These are phyloP conservation scores for Cordyceps farinosa DNA, from an alignment of 2,329 filamentous ascomycete genomes.

Conservation along the genomic window DNA sequence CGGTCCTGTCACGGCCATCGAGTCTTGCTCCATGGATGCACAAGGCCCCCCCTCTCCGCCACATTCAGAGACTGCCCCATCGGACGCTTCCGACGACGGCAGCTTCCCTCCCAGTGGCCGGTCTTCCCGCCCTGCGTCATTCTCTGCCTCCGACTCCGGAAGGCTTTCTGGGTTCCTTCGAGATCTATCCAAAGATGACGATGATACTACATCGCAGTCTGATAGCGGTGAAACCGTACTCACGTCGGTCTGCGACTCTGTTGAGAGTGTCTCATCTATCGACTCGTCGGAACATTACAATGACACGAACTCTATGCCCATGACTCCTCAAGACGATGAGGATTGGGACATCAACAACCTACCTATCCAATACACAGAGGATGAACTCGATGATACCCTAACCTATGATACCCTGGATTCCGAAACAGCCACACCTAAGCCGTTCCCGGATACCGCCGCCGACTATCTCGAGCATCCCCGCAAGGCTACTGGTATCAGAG, in stretches of 20 bases:
- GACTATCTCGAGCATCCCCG: conserved; percentile 37
- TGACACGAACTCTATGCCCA: conserved; percentile 20
- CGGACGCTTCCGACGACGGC: conserved; percentile 36
- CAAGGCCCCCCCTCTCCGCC: conserved; percentile 37
- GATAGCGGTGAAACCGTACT: conserved; percentile 43
- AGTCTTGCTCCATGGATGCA: conserved; percentile 35
- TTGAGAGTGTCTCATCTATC: conserved; percentile 36
- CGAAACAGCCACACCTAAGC: conserved; percentile 44
- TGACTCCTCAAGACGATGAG: conserved; percentile 26
- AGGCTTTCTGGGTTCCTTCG: conserved; percentile 31
- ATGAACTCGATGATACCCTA: conserved; percentile 34
- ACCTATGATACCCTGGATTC: conserved; percentile 36
- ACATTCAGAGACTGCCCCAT: conserved; percentile 48
- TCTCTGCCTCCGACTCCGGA: conserved; percentile 48
- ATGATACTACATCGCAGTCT: conserved; percentile 44
- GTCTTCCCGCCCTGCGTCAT: conserved; percentile 48
- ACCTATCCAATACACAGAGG: conserved; percentile 38
- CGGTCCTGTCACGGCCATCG: conserved; percentile 41
- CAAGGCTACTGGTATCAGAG: conserved; percentile 27
- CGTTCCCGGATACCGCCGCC: conserved; percentile 31
- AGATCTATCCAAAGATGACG: conserved; percentile 32
- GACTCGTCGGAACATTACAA: conserved; percentile 29
- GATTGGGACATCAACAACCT: conserved; percentile 36
- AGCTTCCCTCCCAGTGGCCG: conserved; percentile 32
- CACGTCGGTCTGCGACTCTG: conserved; percentile 45